A percentile compares a stretch with the other conserved stretches of the same genome.
These are phyloP conservation scores for Blastobotrys robertii DNA, from an alignment of 805 yeast species.

Conservation along the genomic window DNA sequence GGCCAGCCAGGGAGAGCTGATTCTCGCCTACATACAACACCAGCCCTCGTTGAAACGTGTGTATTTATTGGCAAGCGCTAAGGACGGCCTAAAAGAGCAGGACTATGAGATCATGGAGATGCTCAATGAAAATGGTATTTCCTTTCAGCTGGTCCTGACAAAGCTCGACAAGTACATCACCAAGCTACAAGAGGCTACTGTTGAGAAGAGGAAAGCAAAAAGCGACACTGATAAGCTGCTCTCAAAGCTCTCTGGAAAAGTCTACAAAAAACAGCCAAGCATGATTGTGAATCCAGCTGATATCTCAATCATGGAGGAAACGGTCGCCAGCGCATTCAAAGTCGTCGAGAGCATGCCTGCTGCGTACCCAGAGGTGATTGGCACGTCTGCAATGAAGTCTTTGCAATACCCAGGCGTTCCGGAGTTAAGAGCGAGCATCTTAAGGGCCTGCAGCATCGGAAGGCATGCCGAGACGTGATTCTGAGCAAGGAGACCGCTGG, in stretches of 20 bases:
- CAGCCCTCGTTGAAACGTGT: conserved; percentile 47
- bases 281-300: neutral
- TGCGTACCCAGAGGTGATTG: conserved; percentile 27
- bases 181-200: conserved; percentile 2
- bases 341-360: conserved; percentile 12
- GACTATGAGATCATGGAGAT: conserved; percentile 46
- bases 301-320: conserved; percentile 6
- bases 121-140: conserved; percentile 45
- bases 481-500: no score
- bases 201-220: conserved; percentile 1
- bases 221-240: conserved; percentile 2
- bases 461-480: no score
- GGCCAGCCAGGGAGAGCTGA: conserved; percentile 57
- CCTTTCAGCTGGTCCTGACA: conserved; percentile 68
- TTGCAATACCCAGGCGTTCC: conserved; percentile 16
- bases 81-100: conserved; percentile 46
- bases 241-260: conserved; percentile 4
- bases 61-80: conserved; percentile 52
- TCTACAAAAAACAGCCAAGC: neutral
- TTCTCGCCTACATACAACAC: conserved; percentile 48
- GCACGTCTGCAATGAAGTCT: conserved; percentile 14
- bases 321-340: conserved; percentile 1
- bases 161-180: conserved; percentile 54
- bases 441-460: conserved; percentile 15
- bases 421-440: conserved; percentile 22